A percentile compares a stretch with the other conserved stretches of the same genome.
Conservation (phyloP, 768 basidiomycete species). For the Boletus sp. region DNA sequence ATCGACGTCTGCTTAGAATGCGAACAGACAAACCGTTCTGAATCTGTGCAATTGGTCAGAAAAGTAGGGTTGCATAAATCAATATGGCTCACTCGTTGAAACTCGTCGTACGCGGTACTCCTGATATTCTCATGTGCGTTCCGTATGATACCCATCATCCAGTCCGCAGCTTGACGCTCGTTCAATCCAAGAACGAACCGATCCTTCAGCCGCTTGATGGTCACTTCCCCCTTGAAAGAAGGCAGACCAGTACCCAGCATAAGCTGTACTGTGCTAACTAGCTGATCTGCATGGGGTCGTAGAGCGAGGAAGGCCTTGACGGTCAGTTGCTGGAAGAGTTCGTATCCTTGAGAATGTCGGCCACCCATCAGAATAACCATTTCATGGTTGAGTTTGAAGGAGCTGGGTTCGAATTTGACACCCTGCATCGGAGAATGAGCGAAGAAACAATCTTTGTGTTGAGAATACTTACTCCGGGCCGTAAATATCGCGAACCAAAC, state of each 20-base stretch:
- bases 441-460: not conserved
- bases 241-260: constrained; percentile 96
- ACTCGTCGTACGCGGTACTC: constrained; percentile 94
- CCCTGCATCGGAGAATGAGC: constrained; percentile 51
- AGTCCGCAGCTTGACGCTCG: constrained; percentile 91
- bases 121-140: constrained; percentile 96
- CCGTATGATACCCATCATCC: constrained; percentile 83
- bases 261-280: constrained; percentile 82
- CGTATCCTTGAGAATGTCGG: constrained; percentile 89
- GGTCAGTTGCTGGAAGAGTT: constrained; percentile 88
- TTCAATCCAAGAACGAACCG: constrained; percentile 80
- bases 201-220: constrained; percentile 83
- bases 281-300: constrained; percentile 89
- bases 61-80: not conserved
- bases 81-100: constrained; percentile 67
- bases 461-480: constrained; percentile 55
- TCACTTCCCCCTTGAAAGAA: constrained; percentile 94
- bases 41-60: constrained; percentile 32
- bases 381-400: constrained; percentile 98
- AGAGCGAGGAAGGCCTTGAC: constrained; percentile 97
- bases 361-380: constrained; percentile 99
- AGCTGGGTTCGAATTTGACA: constrained; percentile 97
- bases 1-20: not conserved
- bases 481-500: constrained; percentile 31
- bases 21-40: constrained; percentile 42